Percentiles rank a stretch among this genome's conserved stretches.
Evolutionary conservation across 495 filamentous ascomycete genomes (phyloP).

Genomic region (Extremus antarcticus): DNA sequence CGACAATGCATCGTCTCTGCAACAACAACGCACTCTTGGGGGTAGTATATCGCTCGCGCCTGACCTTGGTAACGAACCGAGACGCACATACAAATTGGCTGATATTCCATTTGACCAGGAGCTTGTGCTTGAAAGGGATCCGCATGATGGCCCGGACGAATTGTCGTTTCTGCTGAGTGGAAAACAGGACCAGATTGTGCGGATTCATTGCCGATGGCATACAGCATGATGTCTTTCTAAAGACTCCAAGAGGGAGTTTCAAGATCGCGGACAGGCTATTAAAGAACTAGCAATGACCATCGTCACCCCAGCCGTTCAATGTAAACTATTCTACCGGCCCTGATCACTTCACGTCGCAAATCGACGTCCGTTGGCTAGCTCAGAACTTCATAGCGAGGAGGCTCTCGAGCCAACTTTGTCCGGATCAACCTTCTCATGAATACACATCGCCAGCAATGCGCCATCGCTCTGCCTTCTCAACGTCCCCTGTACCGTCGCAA

Average conservation of each 20-base stretch:
- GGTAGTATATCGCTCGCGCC: background rate
- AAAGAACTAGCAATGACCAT: no score
- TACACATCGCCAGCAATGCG: slow-evolving; percentile 23
- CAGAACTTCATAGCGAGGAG: background rate
- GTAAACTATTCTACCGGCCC: no score
- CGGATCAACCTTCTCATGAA: slow-evolving; percentile 24
- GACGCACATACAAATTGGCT: background rate
- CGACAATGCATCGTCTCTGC: background rate
- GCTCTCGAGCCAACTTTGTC: background rate
- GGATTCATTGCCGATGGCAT: background rate
- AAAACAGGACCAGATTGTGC: background rate
- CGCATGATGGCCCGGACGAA: background rate
- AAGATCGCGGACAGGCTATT: no score
- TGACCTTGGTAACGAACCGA: background rate
- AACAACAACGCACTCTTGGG: background rate
- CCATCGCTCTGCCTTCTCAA: slow-evolving; percentile 20
- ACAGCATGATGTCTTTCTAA: background rate
- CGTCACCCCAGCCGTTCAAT: no score
- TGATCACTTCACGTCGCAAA: no score
- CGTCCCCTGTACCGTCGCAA: slow-evolving; percentile 15
- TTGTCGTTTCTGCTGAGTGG: background rate
- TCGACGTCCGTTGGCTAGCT: background rate
- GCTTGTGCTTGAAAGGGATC: background rate
- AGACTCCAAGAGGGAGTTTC: no score
- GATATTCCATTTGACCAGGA: background rate